A percentile compares a stretch with the other conserved stretches of the same genome.
These are phyloP conservation scores for Pachysandra terminalis DNA, from an alignment of 164 flowering plant genomes.

Conservation along the genomic window DNA sequence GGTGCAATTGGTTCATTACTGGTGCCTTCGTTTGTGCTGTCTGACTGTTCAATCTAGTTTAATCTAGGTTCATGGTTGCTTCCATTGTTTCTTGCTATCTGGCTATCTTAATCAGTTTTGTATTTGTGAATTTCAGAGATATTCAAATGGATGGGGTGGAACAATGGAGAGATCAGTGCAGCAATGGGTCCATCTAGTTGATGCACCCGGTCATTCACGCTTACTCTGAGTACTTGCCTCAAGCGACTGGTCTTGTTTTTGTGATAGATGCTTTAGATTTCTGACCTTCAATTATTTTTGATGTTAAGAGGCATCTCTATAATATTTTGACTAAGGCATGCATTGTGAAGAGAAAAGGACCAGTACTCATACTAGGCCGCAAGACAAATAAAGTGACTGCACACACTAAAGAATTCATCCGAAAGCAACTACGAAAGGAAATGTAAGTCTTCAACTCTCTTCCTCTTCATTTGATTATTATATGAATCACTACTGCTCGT, in stretches of 20 bases:
- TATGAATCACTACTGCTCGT: not conserved
- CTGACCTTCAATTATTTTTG: conserved; percentile 14
- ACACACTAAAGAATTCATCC: conserved; percentile 85
- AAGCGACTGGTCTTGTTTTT: conserved; percentile 79
- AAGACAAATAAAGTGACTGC: conserved; percentile 94
- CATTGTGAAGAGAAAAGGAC: conserved; percentile 73
- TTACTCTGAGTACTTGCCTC: conserved; percentile 77
- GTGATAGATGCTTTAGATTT: conserved; percentile 94
- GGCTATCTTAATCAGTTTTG: not conserved
- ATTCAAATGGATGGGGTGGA: conserved; percentile 32
- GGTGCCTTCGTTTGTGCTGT: too few species aligned
- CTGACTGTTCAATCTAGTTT: too few species aligned
- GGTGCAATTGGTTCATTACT: too few species aligned
- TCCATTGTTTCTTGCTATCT: not conserved
- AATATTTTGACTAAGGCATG: conserved; percentile 83
- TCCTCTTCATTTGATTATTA: not conserved
- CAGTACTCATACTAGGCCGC: conserved; percentile 82
- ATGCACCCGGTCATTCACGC: conserved; percentile 98
- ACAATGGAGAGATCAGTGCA: conserved; percentile 27
- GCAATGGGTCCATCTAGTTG: conserved; percentile 43
- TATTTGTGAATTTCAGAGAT: not conserved
- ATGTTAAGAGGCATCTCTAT: conserved; percentile 71
- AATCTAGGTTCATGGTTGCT: not conserved
- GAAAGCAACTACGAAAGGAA: conserved; percentile 93
- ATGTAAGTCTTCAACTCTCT: conserved; percentile 43